Base-by-base conservation (phyloP, 352 stramenopile species). In the Pythium guiyangense region DNA sequence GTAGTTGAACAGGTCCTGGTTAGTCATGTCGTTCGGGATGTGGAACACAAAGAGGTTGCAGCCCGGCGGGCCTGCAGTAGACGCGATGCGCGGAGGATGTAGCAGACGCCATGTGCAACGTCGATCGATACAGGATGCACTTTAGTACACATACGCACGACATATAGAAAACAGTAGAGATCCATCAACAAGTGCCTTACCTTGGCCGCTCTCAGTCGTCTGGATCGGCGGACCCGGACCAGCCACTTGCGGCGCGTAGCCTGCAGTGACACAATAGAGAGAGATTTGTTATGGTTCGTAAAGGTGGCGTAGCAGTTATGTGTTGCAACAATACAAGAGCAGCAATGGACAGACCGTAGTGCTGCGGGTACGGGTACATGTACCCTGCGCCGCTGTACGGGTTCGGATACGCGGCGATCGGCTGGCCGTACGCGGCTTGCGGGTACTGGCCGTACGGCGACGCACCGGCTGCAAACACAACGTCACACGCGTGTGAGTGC, bases 11-110 rank as follows among this genome's bases (percentile, higher is more conserved):
- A 99, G 92, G 79, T 98, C 94, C 69, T 93, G 74, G 77, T 99
- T 98, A 69, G 92, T 97, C 74, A 98, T 98, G 67, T 98, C 88
- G 86, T 98, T 98, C 62, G 96, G 96, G 79, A 99, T 98, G 75
- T 99, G 93, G 84, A 99, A 99, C 58, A 99, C 92, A 85, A 98
- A 99, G 25, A 99, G 75, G 77, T 98, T 99, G 68, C 92, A 97
- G 67, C 92, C 93, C 81, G 94, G 90, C 53, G 94, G 94, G 66
- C 93, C 92, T 94, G 67, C 59, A 64, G 39, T 45, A 22, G 15
- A 45, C 8, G 15, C 15, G 18, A 22, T 45, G 14, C 15, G 14
- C 39, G 39, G 5, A 22, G 18, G 39, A 45, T 43, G 77, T 37
- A 61, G 31, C 5, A 10, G 31, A 37, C 31, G 31, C 31, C 15